A percentile compares a stretch with the other conserved stretches of the same genome.
Evolutionary conservation across 768 basidiomycete species (phyloP).

Genomic region (Lactifluus rugatus): DNA sequence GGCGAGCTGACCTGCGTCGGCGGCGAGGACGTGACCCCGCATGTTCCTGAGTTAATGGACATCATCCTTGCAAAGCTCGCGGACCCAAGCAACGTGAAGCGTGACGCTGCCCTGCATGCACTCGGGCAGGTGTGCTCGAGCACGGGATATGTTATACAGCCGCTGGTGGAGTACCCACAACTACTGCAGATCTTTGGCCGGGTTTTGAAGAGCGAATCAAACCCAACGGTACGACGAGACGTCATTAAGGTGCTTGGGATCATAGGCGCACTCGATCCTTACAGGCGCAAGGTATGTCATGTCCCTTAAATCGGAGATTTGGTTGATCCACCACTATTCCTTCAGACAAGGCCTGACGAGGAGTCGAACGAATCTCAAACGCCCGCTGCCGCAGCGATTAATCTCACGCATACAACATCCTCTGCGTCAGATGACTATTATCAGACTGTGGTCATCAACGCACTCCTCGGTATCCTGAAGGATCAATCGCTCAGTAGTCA

Average conservation of each 20-base stretch:
- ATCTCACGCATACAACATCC: slow-evolving; percentile 50
- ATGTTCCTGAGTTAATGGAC: slow-evolving; percentile 81
- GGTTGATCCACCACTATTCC: neutral
- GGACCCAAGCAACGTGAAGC: slow-evolving; percentile 81
- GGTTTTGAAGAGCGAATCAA: slow-evolving; percentile 75
- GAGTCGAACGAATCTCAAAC: slow-evolving; percentile 43
- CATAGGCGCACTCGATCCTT: slow-evolving; percentile 92
- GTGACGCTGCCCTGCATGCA: slow-evolving; percentile 89
- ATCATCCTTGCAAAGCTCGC: slow-evolving; percentile 82
- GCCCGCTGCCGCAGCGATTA: slow-evolving; percentile 54
- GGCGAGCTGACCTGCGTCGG: slow-evolving; percentile 91
- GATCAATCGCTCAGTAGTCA: slow-evolving; percentile 80
- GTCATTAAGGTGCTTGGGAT: slow-evolving; percentile 94
- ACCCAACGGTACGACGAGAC: slow-evolving; percentile 64
- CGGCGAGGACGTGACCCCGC: slow-evolving; percentile 79
- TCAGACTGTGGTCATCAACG: slow-evolving; percentile 88
- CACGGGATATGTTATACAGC: slow-evolving; percentile 89
- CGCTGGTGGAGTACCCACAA: slow-evolving; percentile 85
- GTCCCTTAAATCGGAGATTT: neutral
- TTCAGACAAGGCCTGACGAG: slow-evolving; percentile 51
- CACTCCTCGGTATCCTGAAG: slow-evolving; percentile 76
- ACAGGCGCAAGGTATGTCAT: slow-evolving; percentile 70
- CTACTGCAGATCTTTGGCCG: slow-evolving; percentile 77
- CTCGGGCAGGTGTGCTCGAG: slow-evolving; percentile 94
- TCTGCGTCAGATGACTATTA: slow-evolving; percentile 89